These are phyloP conservation scores for Aaosphaeria pasadenensis DNA, from an alignment of 2,329 filamentous ascomycete genomes.

Conservation along the genomic window DNA sequence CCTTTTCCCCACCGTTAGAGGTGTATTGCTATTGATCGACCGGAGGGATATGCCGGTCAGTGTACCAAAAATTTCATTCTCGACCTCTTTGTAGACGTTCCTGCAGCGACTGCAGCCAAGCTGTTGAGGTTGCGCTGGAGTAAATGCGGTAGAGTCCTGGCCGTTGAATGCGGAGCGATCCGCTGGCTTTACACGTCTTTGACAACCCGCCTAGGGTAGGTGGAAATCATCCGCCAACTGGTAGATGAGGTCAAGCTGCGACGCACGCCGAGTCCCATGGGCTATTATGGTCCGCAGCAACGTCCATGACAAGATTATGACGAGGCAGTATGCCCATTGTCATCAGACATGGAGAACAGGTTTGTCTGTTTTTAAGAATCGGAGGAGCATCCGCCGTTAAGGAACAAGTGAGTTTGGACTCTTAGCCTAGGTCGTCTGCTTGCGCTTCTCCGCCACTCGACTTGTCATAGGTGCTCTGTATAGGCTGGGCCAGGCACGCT, in stretches of 20 bases:
- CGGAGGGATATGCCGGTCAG: slow-evolving; percentile 17
- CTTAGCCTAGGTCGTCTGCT: slow-evolving; percentile 22
- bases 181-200: slow-evolving; percentile 18
- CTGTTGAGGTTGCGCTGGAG: slow-evolving; percentile 11
- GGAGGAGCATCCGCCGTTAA: slow-evolving; percentile 20
- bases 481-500: slow-evolving; percentile 15
- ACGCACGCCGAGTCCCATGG: background rate
- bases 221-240: slow-evolving; percentile 8
- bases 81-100: slow-evolving; percentile 14
- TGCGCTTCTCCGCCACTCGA: slow-evolving; percentile 16
- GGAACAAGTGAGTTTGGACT: slow-evolving; percentile 8
- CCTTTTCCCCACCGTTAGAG: slow-evolving; percentile 5
- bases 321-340: slow-evolving; percentile 9
- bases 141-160: slow-evolving; percentile 21
- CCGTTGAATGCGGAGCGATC: slow-evolving; percentile 30
- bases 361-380: slow-evolving; percentile 11
- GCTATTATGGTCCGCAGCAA: background rate
- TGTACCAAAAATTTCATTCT: slow-evolving; percentile 9
- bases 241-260: background rate
- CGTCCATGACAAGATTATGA: background rate
- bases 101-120: slow-evolving; percentile 21
- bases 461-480: slow-evolving; percentile 11
- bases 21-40: slow-evolving; percentile 13
- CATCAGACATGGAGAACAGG: slow-evolving; percentile 11
- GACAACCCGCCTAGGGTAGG: slow-evolving; percentile 10